A percentile compares a stretch with the other conserved stretches of the same genome.
Conservation (phyloP, 2,329 filamentous ascomycete species). For the Xylaria sp. region DNA sequence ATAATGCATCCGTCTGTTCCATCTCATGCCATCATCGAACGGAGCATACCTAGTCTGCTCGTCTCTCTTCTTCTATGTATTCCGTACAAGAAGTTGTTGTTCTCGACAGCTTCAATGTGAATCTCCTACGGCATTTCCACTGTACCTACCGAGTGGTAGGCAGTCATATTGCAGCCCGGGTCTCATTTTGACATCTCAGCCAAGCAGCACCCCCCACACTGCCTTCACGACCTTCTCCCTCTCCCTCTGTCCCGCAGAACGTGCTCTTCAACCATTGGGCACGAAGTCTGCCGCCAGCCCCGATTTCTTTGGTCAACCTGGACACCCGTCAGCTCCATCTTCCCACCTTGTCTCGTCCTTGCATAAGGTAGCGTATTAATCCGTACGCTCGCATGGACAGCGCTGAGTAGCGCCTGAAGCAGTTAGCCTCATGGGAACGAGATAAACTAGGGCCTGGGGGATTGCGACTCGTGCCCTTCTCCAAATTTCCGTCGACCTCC, state of each 20-base stretch:
- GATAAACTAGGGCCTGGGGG: slow-evolving; percentile 20
- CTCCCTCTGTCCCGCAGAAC: slow-evolving; percentile 24
- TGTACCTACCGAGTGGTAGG: neutral
- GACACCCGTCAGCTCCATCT: neutral
- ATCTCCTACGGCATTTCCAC: neutral
- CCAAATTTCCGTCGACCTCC: slow-evolving; percentile 23
- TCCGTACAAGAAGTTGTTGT: too few relatives aligned
- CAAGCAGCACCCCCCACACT: slow-evolving; percentile 25
- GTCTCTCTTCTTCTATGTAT: too few relatives aligned
- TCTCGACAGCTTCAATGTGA: too few relatives aligned
- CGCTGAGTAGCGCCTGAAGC: slow-evolving; percentile 21
- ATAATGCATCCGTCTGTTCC: too few relatives aligned
- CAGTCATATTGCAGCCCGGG: neutral
- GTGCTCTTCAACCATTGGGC: slow-evolving; percentile 33
- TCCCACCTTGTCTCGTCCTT: slow-evolving; percentile 15
- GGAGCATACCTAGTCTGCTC: too few relatives aligned
- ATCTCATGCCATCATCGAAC: too few relatives aligned
- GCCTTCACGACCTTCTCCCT: slow-evolving; percentile 26
- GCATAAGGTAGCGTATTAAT: slow-evolving; percentile 6
- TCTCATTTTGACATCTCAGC: slow-evolving; percentile 12
- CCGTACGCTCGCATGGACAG: slow-evolving; percentile 19
- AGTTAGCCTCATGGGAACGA: slow-evolving; percentile 23
- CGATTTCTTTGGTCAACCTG: slow-evolving; percentile 23
- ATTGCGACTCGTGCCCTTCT: slow-evolving; percentile 26
- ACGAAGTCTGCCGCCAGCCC: slow-evolving; percentile 29